Percentiles rank a stretch among this genome's conserved stretches.
These are phyloP conservation scores for Chytridium lagenaria DNA, from an alignment of 371 early-diverging fungal species.

Conservation along the genomic window DNA sequence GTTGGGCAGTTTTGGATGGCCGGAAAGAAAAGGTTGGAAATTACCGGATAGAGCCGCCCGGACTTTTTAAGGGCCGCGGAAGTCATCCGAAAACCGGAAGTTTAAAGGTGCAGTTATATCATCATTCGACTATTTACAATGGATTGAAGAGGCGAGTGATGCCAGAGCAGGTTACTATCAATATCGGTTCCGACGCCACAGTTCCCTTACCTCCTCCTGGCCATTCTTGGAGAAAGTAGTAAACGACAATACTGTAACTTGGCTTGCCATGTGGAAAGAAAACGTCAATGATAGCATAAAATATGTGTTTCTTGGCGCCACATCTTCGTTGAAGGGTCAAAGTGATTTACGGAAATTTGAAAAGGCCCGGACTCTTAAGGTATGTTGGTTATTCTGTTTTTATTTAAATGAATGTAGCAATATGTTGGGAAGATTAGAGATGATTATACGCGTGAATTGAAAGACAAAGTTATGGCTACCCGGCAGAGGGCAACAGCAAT, in stretches of 20 bases:
- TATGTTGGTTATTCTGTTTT: slow-evolving; percentile 35
- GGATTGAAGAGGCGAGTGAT: slow-evolving; percentile 72
- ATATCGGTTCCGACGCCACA: slow-evolving; percentile 78
- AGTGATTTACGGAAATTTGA: slow-evolving; percentile 97
- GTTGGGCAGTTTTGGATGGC: slow-evolving; percentile 81
- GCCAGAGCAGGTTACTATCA: slow-evolving; percentile 94
- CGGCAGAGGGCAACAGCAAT: slow-evolving; percentile 94
- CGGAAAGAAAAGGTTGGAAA: slow-evolving; percentile 97
- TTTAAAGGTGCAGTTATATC: slow-evolving; percentile 71
- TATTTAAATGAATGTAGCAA: slow-evolving; percentile 49
- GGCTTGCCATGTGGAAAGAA: slow-evolving; percentile 98
- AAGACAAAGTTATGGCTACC: slow-evolving; percentile 74
- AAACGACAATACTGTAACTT: slow-evolving; percentile 91
- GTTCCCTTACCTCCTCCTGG: slow-evolving; percentile 88
- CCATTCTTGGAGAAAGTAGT: slow-evolving; percentile 84
- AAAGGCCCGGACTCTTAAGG: slow-evolving; percentile 89
- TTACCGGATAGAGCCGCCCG: slow-evolving; percentile 96
- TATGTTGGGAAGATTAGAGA: slow-evolving; percentile 77
- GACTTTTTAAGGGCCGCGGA: slow-evolving; percentile 95
- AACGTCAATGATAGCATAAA: slow-evolving; percentile 90
- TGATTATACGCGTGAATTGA: slow-evolving; percentile 78
- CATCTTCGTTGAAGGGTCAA: slow-evolving; percentile 91
- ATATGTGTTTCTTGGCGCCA: slow-evolving; percentile 93
- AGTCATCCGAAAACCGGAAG: slow-evolving; percentile 94
- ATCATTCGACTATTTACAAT: neutral